phyloP scores from a whole-genome alignment of 441 rosid genomes.

The Erodium chrysanthum region DNA sequence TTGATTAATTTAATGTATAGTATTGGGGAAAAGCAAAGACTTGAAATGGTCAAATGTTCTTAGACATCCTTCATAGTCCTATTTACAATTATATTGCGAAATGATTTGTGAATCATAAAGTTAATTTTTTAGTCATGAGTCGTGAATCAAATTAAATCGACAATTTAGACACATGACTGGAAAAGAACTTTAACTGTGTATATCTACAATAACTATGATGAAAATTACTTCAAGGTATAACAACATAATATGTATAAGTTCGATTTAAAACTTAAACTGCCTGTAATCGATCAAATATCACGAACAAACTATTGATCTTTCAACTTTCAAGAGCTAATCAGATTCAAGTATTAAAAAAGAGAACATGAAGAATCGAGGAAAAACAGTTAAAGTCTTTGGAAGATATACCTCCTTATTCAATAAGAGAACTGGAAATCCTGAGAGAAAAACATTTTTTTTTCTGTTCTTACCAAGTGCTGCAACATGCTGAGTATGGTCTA shows the following conservation, averaged over 20 bases:
- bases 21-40: constrained; percentile 13
- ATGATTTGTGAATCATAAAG: not conserved
- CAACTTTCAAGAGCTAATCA: too few species aligned
- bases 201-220: not conserved
- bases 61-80: not conserved
- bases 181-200: not conserved
- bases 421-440: too few species aligned
- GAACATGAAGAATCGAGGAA: too few species aligned
- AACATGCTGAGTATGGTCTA: too few species aligned
- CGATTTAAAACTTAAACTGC: not conserved
- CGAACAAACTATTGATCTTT: too few species aligned
- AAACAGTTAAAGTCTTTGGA: too few species aligned
- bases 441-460: too few species aligned
- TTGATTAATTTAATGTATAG: constrained; percentile 17
- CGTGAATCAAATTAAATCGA: not conserved
- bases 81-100: not conserved
- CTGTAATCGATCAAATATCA: too few species aligned
- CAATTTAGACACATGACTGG: not conserved
- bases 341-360: too few species aligned
- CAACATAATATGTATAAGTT: not conserved
- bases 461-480: too few species aligned
- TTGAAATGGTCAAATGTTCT: constrained; percentile 1
- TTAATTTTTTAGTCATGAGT: not conserved
- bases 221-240: not conserved
- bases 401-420: too few species aligned